A percentile compares a stretch with the other conserved stretches of the same genome.
phyloP scores from a whole-genome alignment of 2,329 filamentous ascomycete genomes.

The Aureobasidium sp. region DNA sequence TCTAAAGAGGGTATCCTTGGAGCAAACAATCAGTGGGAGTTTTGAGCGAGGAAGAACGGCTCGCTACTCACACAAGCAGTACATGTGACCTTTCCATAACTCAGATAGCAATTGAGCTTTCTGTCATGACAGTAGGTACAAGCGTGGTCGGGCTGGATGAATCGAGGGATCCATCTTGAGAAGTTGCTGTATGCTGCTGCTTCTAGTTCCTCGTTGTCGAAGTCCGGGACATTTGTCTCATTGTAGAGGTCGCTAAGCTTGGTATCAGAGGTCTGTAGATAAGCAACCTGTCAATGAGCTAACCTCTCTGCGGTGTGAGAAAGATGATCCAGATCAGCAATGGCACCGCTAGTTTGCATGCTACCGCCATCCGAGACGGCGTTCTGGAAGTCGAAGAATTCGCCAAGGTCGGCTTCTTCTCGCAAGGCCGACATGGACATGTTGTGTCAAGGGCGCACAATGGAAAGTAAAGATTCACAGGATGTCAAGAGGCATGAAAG shows the following conservation, averaged over 20 bases:
- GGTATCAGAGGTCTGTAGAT: background rate
- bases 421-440: background rate
- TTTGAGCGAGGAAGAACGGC: background rate
- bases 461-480: background rate
- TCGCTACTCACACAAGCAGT: conserved; percentile 31
- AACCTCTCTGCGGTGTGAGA: background rate
- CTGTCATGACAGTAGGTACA: conserved; percentile 41
- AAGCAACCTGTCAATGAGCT: background rate
- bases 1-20: conserved; percentile 34
- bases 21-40: background rate
- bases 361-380: conserved; percentile 10
- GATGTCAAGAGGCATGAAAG: conserved; percentile 1
- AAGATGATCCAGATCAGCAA: background rate
- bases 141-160: conserved; percentile 35
- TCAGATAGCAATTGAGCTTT: conserved; percentile 39
- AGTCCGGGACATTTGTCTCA: background rate
- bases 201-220: background rate
- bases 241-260: background rate
- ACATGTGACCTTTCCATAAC: conserved; percentile 31
- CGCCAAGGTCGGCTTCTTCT: conserved; percentile 13
- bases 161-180: conserved; percentile 38
- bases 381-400: conserved; percentile 14
- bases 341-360: conserved; percentile 2
- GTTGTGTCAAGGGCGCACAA: background rate
- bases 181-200: conserved; percentile 33